Percentiles rank a stretch among this genome's conserved stretches.
Evolutionary conservation across 2,329 filamentous ascomycete genomes (phyloP).

Genomic region (Sclerotinia subarctica): DNA sequence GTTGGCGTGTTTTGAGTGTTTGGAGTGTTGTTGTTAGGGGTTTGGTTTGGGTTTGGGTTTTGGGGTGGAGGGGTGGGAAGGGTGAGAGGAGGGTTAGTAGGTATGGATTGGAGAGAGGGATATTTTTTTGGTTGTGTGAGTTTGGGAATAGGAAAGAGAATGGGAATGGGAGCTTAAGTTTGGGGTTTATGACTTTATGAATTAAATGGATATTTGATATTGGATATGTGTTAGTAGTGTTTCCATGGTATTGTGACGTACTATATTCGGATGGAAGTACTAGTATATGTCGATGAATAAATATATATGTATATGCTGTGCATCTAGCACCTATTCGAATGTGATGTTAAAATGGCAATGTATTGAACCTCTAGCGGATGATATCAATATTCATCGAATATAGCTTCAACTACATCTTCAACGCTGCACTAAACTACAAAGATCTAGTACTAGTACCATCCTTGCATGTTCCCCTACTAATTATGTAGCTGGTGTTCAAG

Average conservation of each 20-base stretch:
- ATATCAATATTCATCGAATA: background rate
- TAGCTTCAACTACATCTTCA: background rate
- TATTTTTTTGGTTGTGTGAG: no score
- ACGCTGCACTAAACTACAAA: background rate
- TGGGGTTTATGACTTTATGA: background rate
- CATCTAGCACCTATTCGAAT: no score
- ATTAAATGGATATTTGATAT: background rate
- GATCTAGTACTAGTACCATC: background rate
- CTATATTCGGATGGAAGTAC: background rate
- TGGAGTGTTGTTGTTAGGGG: conserved; percentile 20
- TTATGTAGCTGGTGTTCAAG: background rate
- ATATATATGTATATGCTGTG: background rate
- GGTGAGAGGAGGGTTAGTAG: background rate
- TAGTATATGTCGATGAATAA: no score
- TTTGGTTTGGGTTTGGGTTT: background rate
- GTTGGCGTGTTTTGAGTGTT: conserved; percentile 19
- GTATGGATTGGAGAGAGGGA: background rate
- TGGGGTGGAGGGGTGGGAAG: no score
- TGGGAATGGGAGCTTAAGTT: no score
- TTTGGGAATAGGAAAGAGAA: no score
- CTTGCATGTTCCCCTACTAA: background rate
- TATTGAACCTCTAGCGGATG: background rate
- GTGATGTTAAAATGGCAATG: background rate
- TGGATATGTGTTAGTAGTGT: background rate
- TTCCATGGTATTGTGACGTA: background rate